Conservation (phyloP, 2,329 filamentous ascomycete genomes). For the Tolypocladium ophioglossoides region DNA sequence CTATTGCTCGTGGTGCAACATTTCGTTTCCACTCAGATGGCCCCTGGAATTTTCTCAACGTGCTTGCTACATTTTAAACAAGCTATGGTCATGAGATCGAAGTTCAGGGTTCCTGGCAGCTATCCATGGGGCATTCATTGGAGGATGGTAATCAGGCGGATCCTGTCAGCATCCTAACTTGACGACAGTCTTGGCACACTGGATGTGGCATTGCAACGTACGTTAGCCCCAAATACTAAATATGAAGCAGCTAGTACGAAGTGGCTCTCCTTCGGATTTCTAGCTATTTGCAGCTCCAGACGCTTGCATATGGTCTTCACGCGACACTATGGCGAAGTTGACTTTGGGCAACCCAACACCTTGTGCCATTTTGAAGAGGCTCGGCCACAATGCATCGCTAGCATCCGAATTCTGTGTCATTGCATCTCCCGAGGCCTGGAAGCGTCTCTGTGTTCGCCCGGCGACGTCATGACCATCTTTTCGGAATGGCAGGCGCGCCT, state of each 20-base stretch:
- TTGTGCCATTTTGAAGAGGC: neutral
- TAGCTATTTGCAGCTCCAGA: neutral
- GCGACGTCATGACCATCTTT: neutral
- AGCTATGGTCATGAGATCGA: neutral
- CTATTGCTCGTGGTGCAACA: no score
- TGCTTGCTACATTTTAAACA: neutral
- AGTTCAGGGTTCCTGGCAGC: neutral
- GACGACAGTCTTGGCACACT: neutral
- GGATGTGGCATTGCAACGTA: neutral
- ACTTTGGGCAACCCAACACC: neutral
- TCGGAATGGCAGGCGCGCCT: neutral
- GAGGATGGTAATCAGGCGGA: neutral
- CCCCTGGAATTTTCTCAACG: neutral
- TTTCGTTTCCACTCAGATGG: neutral
- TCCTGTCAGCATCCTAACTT: neutral
- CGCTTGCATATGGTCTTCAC: neutral
- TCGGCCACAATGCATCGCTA: neutral
- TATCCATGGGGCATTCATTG: no score
- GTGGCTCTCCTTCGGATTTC: neutral
- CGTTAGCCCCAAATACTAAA: neutral
- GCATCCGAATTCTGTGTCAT: neutral
- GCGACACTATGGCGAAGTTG: neutral
- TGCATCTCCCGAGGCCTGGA: neutral
- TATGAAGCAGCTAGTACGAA: no score
- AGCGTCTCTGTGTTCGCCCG: no score